Evolutionary conservation across 2,329 filamentous ascomycete genomes (phyloP), one percentile per base, ranked within the genome.

Genomic region (Cylindrodendrum hubeiense): DNA sequence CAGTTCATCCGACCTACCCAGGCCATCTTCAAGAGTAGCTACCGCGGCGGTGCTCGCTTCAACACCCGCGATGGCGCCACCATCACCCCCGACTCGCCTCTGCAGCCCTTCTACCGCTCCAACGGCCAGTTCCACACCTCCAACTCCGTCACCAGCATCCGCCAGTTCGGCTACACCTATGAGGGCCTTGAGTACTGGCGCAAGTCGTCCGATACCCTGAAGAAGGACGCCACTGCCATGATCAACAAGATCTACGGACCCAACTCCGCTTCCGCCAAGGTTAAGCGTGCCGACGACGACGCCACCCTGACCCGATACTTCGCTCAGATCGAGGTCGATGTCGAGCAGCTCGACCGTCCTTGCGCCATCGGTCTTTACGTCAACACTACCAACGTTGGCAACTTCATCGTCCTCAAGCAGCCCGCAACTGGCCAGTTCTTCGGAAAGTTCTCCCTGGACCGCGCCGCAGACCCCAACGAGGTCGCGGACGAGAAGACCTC

Each of bases 391-490:
- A 65, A 66, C 10, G 79, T 77, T 15, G 79, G 79, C n/a, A 78
- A 74, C 56, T 68, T 81, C 46, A 77, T 79, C 0, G 71, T 82
- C 39, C 77, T 82, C 75, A 72, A 67, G 61, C 78, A 79, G 66
- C 80, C 79, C 28, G 62, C 67, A 2, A 64, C 60, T 9, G 80
- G 79, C 47, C 71, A 65, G 19, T 51, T 77, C 9, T 67, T 78
- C 60, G 79, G 76, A 24, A 73, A 72, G 24, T 74, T 81, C 37
- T 79, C 84, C 53, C 78, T 85, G 41, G 80, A 82, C 64, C 89
- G 90, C 70, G 92, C 92, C 8, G 92, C 94, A 77, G 90, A 92
- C 73, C 60, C 60, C 12, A 17, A 30, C 2, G 4, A 91, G 88
- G 0, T 90, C 90, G 37, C 71, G 73, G 59, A 62, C 26, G 51